Percentiles rank a stretch among this genome's conserved stretches.
phyloP scores from a whole-genome alignment of 1,284 basidiomycete genomes.

The Mycena citricolor region DNA sequence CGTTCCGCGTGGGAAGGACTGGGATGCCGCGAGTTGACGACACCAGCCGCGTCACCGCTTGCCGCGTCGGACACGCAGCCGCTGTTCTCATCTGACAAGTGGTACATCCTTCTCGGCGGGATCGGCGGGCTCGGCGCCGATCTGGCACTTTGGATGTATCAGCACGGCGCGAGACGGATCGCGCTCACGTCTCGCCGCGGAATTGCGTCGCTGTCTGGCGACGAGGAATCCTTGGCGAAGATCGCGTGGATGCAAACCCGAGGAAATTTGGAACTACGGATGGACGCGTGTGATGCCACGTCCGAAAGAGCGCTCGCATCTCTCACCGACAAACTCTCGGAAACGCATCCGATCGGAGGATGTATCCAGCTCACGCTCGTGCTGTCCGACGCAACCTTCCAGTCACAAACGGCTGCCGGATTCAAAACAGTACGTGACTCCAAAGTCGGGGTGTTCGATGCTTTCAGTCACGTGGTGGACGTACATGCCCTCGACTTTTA shows the following conservation, averaged over 20 bases:
- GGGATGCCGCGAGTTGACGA: neutral
- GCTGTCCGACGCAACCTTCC: conserved; percentile 5
- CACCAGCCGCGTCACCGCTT: neutral
- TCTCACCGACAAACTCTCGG: neutral
- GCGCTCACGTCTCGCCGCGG: conserved; percentile 6
- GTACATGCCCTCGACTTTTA: conserved; percentile 10
- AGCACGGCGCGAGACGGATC: conserved; percentile 8
- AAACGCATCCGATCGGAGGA: conserved; percentile 1
- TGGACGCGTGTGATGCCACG: conserved; percentile 7
- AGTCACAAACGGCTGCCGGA: conserved; percentile 1
- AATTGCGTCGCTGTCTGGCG: neutral
- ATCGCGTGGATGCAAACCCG: conserved; percentile 2
- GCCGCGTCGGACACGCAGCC: neutral
- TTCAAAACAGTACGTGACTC: conserved; percentile 1
- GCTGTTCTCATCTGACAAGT: neutral
- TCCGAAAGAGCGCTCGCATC: conserved; percentile 2
- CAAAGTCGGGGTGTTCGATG: conserved; percentile 7
- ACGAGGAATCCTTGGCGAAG: conserved; percentile 1
- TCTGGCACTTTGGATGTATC: conserved; percentile 16
- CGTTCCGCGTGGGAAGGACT: neutral
- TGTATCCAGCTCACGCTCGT: conserved; percentile 14
- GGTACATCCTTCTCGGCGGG: conserved; percentile 12
- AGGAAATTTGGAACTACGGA: conserved; percentile 2
- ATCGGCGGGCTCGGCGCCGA: conserved; percentile 13
- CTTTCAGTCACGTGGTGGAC: neutral